Evolutionary conservation across 2,329 filamentous ascomycete genomes (phyloP).

Genomic region (Colletotrichum sp.): DNA sequence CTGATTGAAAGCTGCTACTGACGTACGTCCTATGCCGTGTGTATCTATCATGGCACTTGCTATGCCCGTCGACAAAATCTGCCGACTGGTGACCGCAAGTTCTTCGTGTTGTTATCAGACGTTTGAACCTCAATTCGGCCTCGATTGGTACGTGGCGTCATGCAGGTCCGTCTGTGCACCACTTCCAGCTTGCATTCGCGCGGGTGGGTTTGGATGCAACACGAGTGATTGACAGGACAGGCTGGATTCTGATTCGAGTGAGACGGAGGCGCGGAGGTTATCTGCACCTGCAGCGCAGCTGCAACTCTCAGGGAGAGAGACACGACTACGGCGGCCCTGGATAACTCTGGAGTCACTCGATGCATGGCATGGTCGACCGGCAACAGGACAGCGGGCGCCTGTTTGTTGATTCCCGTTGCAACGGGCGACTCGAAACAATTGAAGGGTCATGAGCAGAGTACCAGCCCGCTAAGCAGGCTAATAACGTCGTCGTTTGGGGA

Average conservation of each 20-base stretch:
- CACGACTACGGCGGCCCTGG: not conserved
- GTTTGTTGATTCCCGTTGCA: conserved; percentile 10
- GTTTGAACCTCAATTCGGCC: not conserved
- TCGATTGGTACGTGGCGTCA: conserved; percentile 20
- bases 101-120: conserved; percentile 8
- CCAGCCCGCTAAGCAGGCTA: not conserved
- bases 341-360: not conserved
- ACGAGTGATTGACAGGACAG: conserved; percentile 16
- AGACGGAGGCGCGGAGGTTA: conserved; percentile 6
- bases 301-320: conserved; percentile 20
- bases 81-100: not conserved
- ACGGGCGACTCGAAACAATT: conserved; percentile 13
- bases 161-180: conserved; percentile 25
- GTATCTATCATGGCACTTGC: not conserved
- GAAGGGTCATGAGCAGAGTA: conserved; percentile 1
- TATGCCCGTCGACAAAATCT: not conserved
- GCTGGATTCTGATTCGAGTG: conserved; percentile 3
- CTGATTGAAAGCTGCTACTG: not conserved
- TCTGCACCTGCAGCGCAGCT: conserved; percentile 5
- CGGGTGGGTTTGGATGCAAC: conserved; percentile 15
- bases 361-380: not conserved
- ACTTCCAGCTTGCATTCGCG: conserved; percentile 2
- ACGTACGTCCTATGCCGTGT: not conserved
- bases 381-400: not conserved
- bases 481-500: not conserved